Conservation (phyloP, 2,329 filamentous ascomycete genomes). For the Penicillium sp. region DNA sequence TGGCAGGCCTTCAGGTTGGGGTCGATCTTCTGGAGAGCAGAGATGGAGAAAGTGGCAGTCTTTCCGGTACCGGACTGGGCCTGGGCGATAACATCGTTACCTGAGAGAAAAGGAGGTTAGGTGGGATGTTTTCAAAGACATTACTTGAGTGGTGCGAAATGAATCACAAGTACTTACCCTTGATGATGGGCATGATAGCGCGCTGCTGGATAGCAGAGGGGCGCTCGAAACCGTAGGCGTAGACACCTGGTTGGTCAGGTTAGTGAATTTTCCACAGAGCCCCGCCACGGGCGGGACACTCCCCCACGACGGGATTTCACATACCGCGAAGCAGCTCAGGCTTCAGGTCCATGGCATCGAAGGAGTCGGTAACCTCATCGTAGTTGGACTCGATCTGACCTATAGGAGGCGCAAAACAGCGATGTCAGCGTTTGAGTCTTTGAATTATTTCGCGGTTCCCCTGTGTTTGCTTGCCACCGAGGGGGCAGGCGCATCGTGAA, state of each 20-base stretch:
- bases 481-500: neutral
- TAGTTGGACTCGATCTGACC: conserved; percentile 99
- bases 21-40: conserved; percentile 98
- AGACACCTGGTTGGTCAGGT: conserved; percentile 66
- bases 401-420: conserved; percentile 45
- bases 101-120: conserved; percentile 48
- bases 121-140: neutral
- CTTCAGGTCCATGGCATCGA: conserved; percentile 98
- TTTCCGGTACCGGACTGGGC: conserved; percentile 99
- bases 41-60: conserved; percentile 99
- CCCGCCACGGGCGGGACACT: conserved; percentile 18
- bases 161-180: conserved; percentile 67
- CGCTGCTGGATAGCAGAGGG: conserved; percentile 99
- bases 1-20: conserved; percentile 92
- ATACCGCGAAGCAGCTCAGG: conserved; percentile 91
- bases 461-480: conserved; percentile 13
- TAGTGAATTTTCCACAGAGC: conserved; percentile 31
- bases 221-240: conserved; percentile 99
- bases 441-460: conserved; percentile 11
- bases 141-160: neutral
- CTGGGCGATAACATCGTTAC: conserved; percentile 99
- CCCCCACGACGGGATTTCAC: conserved; percentile 35
- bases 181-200: conserved; percentile 99
- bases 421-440: conserved; percentile 18
- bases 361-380: conserved; percentile 98